Base-by-base conservation (phyloP, 805 yeast genomes). In the Candida easanensis region DNA sequence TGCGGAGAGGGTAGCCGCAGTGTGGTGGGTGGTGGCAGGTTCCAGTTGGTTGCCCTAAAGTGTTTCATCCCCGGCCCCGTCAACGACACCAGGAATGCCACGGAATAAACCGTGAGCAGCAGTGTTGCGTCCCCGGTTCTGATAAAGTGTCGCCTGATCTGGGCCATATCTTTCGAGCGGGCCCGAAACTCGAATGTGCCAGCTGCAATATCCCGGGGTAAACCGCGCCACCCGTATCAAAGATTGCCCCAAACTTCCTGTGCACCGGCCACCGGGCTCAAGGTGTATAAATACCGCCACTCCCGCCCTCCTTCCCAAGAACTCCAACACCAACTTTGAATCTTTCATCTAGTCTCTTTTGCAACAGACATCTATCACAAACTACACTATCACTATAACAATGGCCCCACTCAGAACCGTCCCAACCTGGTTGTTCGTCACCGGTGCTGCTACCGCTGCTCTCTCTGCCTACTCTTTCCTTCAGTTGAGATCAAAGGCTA, bases 381-480 rank as follows among this genome's bases (percentile, higher is more conserved):
- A 33, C 26, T 28, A 28, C 20, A 19, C n/a, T n/a, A n/a, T n/a
- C 32, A 18, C 39, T 15, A 30, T 8, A 16, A 19, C 36, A 16
- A 44, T 42, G 51, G 21, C 41, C 41, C 34, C 48, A 33, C 21
- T 42, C 36, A 42, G 46, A 46, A 27, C 44, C 17, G 28, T 17
- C 19, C 33, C 48, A 20, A 48, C 39, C 40, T 34, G 45, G 28
- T 16, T 46, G 14, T 34, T 44, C 25, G 30, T 40, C 35, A 41
- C 52, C 9, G 51, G 54, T 28, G 36, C 48, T 22, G 52, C 60
- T 8, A 46, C 56, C 5, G 44, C 50, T 19, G 49, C 50, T 5
- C 49, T 57, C 30, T 45, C 56, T 9, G 54, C 51, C 3, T 57
- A 57, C 51, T 54, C 60, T 33, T 33, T 51, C 5, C 31, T 45